Evolutionary conservation across 768 basidiomycete species (phyloP).

Genomic region (Amanita muscaria): DNA sequence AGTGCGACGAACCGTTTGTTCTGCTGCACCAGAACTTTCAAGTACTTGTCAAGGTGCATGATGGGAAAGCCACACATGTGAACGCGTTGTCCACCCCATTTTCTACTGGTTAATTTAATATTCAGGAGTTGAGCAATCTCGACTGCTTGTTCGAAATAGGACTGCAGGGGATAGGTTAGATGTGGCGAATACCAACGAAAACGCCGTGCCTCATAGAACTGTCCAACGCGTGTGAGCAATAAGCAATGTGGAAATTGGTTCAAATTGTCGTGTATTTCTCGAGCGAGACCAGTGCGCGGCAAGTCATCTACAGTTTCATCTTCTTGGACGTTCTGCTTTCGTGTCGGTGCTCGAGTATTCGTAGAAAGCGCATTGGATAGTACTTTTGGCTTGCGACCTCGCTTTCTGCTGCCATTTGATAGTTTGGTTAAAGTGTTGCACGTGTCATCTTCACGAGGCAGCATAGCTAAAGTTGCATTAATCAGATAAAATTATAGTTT

Average conservation of each 20-base stretch:
- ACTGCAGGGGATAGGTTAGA: conserved; percentile 36
- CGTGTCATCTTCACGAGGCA: too few species aligned
- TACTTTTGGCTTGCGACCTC: conserved; percentile 3
- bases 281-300: conserved; percentile 36
- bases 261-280: conserved; percentile 63
- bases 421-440: background rate
- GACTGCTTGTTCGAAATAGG: conserved; percentile 87
- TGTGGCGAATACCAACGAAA: background rate
- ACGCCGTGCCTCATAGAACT: conserved; percentile 81
- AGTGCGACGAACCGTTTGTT: conserved; percentile 82
- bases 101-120: conserved; percentile 75
- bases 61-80: conserved; percentile 92
- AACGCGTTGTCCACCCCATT: conserved; percentile 61
- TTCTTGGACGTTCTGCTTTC: background rate
- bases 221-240: conserved; percentile 84
- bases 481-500: too few species aligned
- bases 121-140: conserved; percentile 69
- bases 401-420: conserved; percentile 3
- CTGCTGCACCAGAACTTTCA: conserved; percentile 79
- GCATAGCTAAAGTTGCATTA: conserved; percentile 5
- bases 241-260: conserved; percentile 79
- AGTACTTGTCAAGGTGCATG: conserved; percentile 73
- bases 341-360: too few species aligned
- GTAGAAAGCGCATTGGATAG: too few species aligned
- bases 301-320: background rate